Percentiles rank a stretch among this genome's conserved stretches.
These are phyloP conservation scores for Gymnopilus junonius DNA, from an alignment of 768 basidiomycete genomes.

Conservation along the genomic window DNA sequence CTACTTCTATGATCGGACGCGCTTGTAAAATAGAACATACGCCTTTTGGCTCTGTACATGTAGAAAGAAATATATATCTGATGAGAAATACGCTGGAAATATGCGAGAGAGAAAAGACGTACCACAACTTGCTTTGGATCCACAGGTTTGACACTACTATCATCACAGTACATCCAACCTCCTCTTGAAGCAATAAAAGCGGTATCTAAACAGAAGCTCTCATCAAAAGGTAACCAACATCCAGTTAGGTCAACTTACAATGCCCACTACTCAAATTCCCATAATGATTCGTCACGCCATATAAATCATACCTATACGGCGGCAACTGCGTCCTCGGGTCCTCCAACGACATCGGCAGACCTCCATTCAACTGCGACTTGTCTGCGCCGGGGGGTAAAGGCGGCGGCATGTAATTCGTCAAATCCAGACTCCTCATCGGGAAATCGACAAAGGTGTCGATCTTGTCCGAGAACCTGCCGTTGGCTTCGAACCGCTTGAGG, in stretches of 20 bases:
- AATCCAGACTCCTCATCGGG: slow-evolving; percentile 64
- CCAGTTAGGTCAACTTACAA: slow-evolving; percentile 60
- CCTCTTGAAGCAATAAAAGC: slow-evolving; percentile 87
- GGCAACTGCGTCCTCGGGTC: slow-evolving; percentile 86
- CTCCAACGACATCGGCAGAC: slow-evolving; percentile 48
- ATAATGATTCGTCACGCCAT: slow-evolving; percentile 95
- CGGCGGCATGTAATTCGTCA: slow-evolving; percentile 85
- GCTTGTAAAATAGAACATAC: slow-evolving; percentile 84
- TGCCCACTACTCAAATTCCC: slow-evolving; percentile 95
- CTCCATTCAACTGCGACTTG: slow-evolving; percentile 50
- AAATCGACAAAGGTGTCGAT: slow-evolving; percentile 95
- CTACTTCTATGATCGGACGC: slow-evolving; percentile 54
- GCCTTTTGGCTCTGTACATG: slow-evolving; percentile 55
- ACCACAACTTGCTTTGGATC: slow-evolving; percentile 86
- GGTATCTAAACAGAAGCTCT: slow-evolving; percentile 74
- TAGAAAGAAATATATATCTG: slow-evolving; percentile 7
- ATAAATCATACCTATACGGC: slow-evolving; percentile 92
- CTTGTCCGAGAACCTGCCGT: slow-evolving; percentile 94
- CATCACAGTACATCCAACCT: slow-evolving; percentile 94
- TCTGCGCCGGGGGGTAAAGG: slow-evolving; percentile 70
- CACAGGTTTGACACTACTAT: slow-evolving; percentile 79
- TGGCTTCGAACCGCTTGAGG: slow-evolving; percentile 89
- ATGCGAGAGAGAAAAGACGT: slow-evolving; percentile 32
- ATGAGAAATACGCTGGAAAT: neutral
- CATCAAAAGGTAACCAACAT: slow-evolving; percentile 5